These are phyloP conservation scores for Saccharomycopsis olivae DNA, from an alignment of 805 yeast species.

Conservation along the genomic window DNA sequence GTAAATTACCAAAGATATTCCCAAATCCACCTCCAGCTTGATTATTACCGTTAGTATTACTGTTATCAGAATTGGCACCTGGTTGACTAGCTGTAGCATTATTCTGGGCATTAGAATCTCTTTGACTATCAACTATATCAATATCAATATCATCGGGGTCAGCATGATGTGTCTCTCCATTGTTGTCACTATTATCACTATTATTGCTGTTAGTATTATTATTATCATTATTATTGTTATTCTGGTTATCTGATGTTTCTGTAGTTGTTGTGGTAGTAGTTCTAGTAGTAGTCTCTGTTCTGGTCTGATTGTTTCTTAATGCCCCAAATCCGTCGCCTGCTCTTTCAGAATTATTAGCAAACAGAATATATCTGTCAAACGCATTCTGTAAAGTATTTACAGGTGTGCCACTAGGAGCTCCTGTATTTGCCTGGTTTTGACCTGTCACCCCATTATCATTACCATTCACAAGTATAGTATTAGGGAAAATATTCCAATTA, in stretches of 20 bases:
- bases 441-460: too few species aligned
- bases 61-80: not conserved
- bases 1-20: conserved; percentile 3
- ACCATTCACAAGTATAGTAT: too few species aligned
- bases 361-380: too few species aligned
- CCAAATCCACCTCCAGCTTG: not conserved
- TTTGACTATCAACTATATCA: too few species aligned
- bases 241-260: not conserved
- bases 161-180: not conserved
- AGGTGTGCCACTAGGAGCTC: too few species aligned
- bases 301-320: not conserved
- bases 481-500: too few species aligned
- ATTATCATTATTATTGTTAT: not conserved
- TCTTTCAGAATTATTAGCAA: too few species aligned
- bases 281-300: not conserved
- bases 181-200: conserved; percentile 2
- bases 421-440: too few species aligned
- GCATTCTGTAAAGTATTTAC: too few species aligned
- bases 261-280: not conserved
- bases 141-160: conserved; percentile 6
- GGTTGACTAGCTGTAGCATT: too few species aligned
- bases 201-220: conserved; percentile 2
- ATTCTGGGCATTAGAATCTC: not conserved
- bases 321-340: too few species aligned
- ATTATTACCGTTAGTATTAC: not conserved